These are phyloP conservation scores for Stylonectria norvegica DNA, from an alignment of 2,329 filamentous ascomycete species.

Conservation along the genomic window DNA sequence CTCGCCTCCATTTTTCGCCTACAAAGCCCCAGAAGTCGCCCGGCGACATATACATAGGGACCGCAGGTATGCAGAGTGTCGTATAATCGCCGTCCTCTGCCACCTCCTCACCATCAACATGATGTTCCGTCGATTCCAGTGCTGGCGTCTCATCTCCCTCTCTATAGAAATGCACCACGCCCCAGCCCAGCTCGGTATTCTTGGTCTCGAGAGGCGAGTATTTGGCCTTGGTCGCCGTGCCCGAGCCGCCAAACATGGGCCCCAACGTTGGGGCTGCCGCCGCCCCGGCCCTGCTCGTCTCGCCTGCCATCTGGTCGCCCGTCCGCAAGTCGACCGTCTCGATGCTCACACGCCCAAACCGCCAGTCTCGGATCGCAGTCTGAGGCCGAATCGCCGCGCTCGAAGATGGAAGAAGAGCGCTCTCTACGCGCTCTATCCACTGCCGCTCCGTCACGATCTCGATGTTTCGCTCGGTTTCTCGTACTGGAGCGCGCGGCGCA, in stretches of 20 bases:
- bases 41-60: conserved; percentile 89
- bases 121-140: conserved; percentile 36
- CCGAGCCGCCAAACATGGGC: conserved; percentile 55
- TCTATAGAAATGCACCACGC: conserved; percentile 89
- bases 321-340: conserved; percentile 70
- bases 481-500: conserved; percentile 33
- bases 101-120: conserved; percentile 27
- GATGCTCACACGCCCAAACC: conserved; percentile 74
- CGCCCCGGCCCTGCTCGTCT: conserved; percentile 41
- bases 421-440: conserved; percentile 39
- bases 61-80: conserved; percentile 87
- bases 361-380: conserved; percentile 65
- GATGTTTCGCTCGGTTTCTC: conserved; percentile 33
- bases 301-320: conserved; percentile 32
- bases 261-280: conserved; percentile 52
- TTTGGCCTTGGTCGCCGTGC: conserved; percentile 76
- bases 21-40: conserved; percentile 89
- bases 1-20: conserved; percentile 76
- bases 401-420: conserved; percentile 42
- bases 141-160: conserved; percentile 72
- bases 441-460: conserved; percentile 40
- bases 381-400: conserved; percentile 44
- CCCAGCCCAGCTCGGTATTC: conserved; percentile 81
- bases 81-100: conserved; percentile 64
- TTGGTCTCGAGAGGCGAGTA: conserved; percentile 69